Evolutionary conservation across 1,284 basidiomycete genomes (phyloP).

Genomic region (Ustilago loliicola): DNA sequence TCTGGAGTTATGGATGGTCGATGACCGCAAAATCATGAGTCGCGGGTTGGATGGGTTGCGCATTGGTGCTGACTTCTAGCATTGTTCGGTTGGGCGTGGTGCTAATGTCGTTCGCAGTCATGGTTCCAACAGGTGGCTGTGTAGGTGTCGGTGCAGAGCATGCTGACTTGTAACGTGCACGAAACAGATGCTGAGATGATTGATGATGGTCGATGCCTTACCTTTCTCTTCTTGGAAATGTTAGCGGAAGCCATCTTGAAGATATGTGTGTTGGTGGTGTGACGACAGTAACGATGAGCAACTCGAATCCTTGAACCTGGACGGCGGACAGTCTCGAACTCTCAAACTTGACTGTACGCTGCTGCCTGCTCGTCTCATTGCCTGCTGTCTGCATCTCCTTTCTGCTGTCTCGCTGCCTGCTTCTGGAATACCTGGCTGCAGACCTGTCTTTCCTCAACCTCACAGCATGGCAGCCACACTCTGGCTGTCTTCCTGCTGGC

Average conservation of each 20-base stretch:
- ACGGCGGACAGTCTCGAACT: background rate
- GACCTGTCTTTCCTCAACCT: background rate
- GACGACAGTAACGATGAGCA: slow-evolving; percentile 28
- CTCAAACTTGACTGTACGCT: background rate
- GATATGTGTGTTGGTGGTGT: slow-evolving; percentile 48
- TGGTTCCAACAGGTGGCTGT: background rate
- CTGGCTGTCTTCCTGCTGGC: slow-evolving; percentile 1
- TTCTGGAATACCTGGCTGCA: background rate
- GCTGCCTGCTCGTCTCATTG: background rate
- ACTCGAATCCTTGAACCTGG: slow-evolving; percentile 33
- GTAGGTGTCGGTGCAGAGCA: slow-evolving; percentile 4
- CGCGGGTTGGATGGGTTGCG: background rate
- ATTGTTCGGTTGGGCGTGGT: background rate
- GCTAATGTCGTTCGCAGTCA: background rate
- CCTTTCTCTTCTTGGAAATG: slow-evolving; percentile 70
- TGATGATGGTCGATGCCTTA: slow-evolving; percentile 31
- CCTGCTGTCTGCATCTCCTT: background rate
- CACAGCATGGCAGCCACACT: too few relatives aligned
- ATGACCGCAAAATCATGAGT: background rate
- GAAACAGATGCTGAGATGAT: slow-evolving; percentile 9
- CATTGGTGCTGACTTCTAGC: background rate
- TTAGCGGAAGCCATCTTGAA: slow-evolving; percentile 66
- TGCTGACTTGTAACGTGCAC: background rate
- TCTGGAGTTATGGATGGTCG: background rate
- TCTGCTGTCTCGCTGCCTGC: background rate